Conservation (phyloP, 352 stramenopile genomes). For the Phytophthora rubi region DNA sequence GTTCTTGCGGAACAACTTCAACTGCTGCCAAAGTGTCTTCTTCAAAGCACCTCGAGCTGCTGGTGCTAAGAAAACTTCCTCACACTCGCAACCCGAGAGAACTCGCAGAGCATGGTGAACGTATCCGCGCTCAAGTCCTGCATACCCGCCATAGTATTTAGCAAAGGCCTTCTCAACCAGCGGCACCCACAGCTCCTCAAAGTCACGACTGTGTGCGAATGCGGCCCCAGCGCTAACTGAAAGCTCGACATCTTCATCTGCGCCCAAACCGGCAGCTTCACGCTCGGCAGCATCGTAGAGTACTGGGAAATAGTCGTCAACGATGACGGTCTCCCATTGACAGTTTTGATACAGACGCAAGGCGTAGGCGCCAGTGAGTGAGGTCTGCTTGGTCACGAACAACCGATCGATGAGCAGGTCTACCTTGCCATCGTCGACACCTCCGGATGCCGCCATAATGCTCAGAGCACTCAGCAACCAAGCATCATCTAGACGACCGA, state of each 20-base stretch:
- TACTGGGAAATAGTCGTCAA: constrained; percentile 93
- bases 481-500: constrained; percentile 85
- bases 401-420: constrained; percentile 89
- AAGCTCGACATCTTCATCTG: constrained; percentile 18
- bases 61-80: constrained; percentile 90
- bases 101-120: constrained; percentile 92
- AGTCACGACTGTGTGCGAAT: constrained; percentile 87
- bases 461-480: constrained; percentile 92
- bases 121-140: constrained; percentile 83
- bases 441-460: constrained; percentile 91
- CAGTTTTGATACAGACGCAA: constrained; percentile 92
- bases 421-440: constrained; percentile 89
- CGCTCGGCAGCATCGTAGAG: constrained; percentile 49
- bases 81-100: constrained; percentile 87
- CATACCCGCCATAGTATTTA: constrained; percentile 93
- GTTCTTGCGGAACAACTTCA: constrained; percentile 86
- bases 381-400: constrained; percentile 92
- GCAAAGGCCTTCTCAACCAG: constrained; percentile 94
- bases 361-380: constrained; percentile 91
- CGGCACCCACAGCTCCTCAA: constrained; percentile 93
- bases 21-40: constrained; percentile 90
- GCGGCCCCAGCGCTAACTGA: constrained; percentile 74
- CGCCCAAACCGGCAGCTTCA: constrained; percentile 21
- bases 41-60: constrained; percentile 87
- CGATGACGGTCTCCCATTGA: constrained; percentile 93